Evolutionary conservation across 129 eudicot genomes (phyloP), one percentile per base, ranked within the genome.

Genomic region (Flaveria bidentis): DNA sequence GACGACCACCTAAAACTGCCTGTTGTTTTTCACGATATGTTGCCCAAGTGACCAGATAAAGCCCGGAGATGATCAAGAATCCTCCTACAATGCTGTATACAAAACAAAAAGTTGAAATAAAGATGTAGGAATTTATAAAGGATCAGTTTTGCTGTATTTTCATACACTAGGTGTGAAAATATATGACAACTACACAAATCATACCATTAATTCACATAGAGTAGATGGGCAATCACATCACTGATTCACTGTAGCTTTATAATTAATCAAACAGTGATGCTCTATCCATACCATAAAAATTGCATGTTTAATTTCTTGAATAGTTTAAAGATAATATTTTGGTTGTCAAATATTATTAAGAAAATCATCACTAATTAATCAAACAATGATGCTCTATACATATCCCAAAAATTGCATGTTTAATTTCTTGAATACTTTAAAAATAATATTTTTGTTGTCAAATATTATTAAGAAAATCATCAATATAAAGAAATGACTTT

Each of bases 11-110:
- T 33, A 79, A 22, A 36, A 70, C 75, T 14, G 80, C 85, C 72
- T 87, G 91, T 74, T 80, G 84, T 85, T 76, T 89, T 74, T 89
- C 97, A 64, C 91, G 91, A 73, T 83, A 77, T 51, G 99, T 82
- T 52, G 93, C 99, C 99, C 97, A 94, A 14, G 99, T 94, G 68
- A 94, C 99, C 94, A 91, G 22, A 78, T 94, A 94, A 53, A 94
- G 92, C 74, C 98, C 98, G 6, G 93, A 85, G 58, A 91, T 89
- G 49, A 94, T 94, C 42, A 87, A 78, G 49, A 84, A 58, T 62
- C 99, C 99, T 68, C 99, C 99, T 0, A 91, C 67, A 68, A 94
- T 87, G 84, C 99, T 94, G 96, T 78, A 79, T 73, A 56, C 13
- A 55, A 3, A 33, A 73, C 42, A 14, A 61, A 72, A 25, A 22